Conservation (phyloP, 164 flowering plant genomes). For the Berberis thunbergii region DNA sequence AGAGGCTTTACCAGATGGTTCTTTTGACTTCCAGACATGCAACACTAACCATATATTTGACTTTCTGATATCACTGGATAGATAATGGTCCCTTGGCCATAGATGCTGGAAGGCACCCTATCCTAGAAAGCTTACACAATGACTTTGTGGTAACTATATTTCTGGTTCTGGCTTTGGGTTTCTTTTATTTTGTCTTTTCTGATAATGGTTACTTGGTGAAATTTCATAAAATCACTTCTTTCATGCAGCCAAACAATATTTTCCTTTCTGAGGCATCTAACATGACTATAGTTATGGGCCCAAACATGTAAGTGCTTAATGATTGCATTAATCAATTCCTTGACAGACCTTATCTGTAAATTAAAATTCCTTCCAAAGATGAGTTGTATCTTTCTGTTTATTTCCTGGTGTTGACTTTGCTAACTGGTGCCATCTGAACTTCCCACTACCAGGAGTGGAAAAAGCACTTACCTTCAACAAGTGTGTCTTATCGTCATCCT, state of each 20-base stretch:
- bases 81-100: slow-evolving; percentile 93
- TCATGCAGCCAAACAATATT: slow-evolving; percentile 78
- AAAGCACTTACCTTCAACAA: slow-evolving; percentile 98
- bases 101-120: slow-evolving; percentile 94
- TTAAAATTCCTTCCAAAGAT: neutral
- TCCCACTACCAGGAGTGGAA: slow-evolving; percentile 72
- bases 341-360: neutral
- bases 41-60: slow-evolving; percentile 4
- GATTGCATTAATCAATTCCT: neutral
- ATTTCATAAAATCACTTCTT: slow-evolving; percentile 5
- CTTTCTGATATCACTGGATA: slow-evolving; percentile 18
- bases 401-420: too few relatives aligned
- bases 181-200: neutral
- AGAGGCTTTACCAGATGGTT: neutral
- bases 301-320: slow-evolving; percentile 72
- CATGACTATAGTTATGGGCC: slow-evolving; percentile 86
- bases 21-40: neutral
- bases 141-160: slow-evolving; percentile 61
- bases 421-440: too few relatives aligned
- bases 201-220: neutral
- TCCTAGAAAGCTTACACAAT: slow-evolving; percentile 76
- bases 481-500: slow-evolving; percentile 88
- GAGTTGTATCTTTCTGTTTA: too few relatives aligned
- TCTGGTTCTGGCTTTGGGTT: neutral
- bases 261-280: slow-evolving; percentile 97